These are phyloP conservation scores for Poa annua DNA, from an alignment of 176 grass and related monocot species.

Conservation along the genomic window DNA sequence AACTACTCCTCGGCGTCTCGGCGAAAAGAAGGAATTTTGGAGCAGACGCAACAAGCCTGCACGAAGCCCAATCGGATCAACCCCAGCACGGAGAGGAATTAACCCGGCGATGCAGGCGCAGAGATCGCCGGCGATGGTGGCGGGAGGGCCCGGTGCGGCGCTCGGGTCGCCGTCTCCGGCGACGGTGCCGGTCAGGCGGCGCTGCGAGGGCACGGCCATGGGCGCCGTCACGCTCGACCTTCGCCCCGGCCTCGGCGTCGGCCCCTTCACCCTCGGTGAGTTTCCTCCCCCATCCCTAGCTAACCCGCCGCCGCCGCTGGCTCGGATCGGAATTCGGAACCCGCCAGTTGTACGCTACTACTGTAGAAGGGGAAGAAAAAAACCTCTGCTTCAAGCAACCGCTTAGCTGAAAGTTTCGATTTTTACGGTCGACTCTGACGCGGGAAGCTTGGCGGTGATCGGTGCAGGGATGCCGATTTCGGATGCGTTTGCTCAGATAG, in stretches of 20 bases:
- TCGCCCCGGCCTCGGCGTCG: conserved; percentile 81
- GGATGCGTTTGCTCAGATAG: conserved; percentile 85
- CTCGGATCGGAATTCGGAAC: conserved; percentile 28
- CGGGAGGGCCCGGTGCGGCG: conserved; percentile 17
- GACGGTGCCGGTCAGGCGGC: conserved; percentile 55
- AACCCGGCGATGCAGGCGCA: conserved; percentile 53
- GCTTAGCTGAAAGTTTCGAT: not conserved
- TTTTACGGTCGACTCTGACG: conserved; percentile 26
- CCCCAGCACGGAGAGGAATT: conserved; percentile 15
- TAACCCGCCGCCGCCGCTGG: not conserved
- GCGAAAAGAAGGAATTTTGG: conserved; percentile 23
- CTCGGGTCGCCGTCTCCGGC: conserved; percentile 50
- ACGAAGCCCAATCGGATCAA: conserved; percentile 42
- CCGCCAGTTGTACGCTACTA: not conserved
- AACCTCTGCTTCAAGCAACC: conserved; percentile 30
- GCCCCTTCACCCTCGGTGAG: conserved; percentile 91
- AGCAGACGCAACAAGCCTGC: conserved; percentile 51
- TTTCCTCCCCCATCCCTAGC: not conserved
- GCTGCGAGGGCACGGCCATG: conserved; percentile 91
- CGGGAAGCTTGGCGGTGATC: conserved; percentile 32
- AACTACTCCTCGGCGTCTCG: not conserved
- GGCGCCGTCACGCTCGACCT: conserved; percentile 93
- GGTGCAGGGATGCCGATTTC: conserved; percentile 90
- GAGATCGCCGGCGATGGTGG: conserved; percentile 52
- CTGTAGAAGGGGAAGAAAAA: not conserved